Evolutionary conservation across 306 rosid species (phyloP).

Genomic region (Cicer judaicum): DNA sequence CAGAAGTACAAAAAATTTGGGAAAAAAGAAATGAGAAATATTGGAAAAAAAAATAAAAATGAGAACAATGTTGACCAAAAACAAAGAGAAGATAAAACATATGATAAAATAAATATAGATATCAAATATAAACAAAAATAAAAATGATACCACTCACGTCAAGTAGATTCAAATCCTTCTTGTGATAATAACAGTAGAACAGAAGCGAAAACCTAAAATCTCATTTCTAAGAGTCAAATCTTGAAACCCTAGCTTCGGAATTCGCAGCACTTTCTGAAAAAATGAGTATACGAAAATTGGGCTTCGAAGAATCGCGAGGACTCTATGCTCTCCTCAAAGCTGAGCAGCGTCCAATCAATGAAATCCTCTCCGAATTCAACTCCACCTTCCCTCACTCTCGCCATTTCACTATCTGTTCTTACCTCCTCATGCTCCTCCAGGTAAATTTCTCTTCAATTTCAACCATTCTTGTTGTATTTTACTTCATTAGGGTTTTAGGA

Average conservation of each 20-base stretch:
- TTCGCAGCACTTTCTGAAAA: neutral
- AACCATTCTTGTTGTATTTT: neutral
- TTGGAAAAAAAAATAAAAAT: too few relatives aligned
- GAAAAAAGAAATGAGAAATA: too few relatives aligned
- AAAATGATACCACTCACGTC: neutral
- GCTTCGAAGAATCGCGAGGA: conserved; percentile 64
- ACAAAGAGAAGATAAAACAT: neutral
- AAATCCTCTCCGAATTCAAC: conserved; percentile 69
- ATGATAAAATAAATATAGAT: neutral
- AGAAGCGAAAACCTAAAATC: conserved; percentile 26
- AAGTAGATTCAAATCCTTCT: neutral
- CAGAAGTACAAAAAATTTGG: too few relatives aligned
- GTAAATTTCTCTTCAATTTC: conserved; percentile 31
- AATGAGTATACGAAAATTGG: conserved; percentile 59
- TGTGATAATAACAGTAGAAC: conserved; percentile 3
- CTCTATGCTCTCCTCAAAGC: conserved; percentile 60
- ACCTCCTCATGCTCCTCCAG: conserved; percentile 71
- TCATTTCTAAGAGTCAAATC: conserved; percentile 1
- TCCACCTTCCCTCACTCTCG: conserved; percentile 56
- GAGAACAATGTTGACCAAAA: too few relatives aligned
- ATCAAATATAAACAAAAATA: neutral
- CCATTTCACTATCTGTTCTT: conserved; percentile 73
- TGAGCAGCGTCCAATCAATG: conserved; percentile 68
- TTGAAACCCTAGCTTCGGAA: conserved; percentile 34
- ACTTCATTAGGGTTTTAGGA: conserved; percentile 39